Percentiles rank a stretch among this genome's conserved stretches.
phyloP scores from a whole-genome alignment of 768 basidiomycete species.

The Pleurotus tuoliensis region DNA sequence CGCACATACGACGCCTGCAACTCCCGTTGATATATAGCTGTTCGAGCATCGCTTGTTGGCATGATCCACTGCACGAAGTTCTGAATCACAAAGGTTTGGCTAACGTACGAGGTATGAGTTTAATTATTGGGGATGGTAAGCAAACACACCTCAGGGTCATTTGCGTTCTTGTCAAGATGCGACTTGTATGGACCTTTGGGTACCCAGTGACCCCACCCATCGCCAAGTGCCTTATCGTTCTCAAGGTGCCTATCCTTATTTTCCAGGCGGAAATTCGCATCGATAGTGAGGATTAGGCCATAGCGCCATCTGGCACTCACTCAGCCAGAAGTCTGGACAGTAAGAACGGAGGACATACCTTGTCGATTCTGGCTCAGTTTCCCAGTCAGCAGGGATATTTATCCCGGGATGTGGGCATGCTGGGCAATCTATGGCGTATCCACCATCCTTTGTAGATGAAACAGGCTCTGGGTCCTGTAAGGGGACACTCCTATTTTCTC shows the following conservation, averaged over 20 bases:
- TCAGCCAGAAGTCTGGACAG: too few species aligned
- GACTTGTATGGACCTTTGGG: conserved; percentile 4
- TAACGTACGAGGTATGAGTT: background rate
- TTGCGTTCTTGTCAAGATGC: conserved; percentile 1
- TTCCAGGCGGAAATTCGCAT: conserved; percentile 29
- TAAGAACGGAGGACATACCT: background rate
- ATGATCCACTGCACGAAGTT: conserved; percentile 11
- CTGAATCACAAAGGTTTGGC: conserved; percentile 12
- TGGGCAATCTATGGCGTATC: conserved; percentile 19
- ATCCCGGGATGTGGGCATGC: conserved; percentile 20
- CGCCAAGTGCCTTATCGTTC: conserved; percentile 15
- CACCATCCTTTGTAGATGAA: conserved; percentile 10
- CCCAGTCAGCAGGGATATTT: conserved; percentile 16
- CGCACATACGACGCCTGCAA: conserved; percentile 24
- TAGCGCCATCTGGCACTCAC: conserved; percentile 22
- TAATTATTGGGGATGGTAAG: background rate
- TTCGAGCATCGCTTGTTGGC: conserved; percentile 1
- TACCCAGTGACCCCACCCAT: conserved; percentile 19
- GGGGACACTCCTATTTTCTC: too few species aligned
- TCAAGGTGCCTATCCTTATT: conserved; percentile 17
- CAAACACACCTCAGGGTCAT: conserved; percentile 11
- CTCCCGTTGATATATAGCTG: conserved; percentile 22
- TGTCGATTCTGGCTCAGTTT: conserved; percentile 1
- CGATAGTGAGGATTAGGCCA: conserved; percentile 21
- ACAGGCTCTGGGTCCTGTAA: background rate